Evolutionary conservation across 2,329 filamentous ascomycete species (phyloP).

Genomic region (Huntiella savannae): DNA sequence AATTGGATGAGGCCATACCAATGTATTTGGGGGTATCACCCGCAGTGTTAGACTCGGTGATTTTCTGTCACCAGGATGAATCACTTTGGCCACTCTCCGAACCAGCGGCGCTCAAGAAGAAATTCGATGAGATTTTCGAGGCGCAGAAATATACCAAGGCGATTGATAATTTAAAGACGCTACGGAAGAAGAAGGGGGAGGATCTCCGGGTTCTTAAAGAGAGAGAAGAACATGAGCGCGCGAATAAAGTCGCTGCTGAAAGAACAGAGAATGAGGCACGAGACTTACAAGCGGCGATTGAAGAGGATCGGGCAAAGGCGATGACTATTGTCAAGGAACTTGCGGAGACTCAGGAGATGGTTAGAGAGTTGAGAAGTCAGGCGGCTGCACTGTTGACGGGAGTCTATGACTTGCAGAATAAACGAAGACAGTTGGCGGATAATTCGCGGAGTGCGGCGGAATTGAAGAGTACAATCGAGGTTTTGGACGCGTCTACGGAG

Average conservation of each 20-base stretch:
- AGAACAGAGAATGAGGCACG: slow-evolving; percentile 46
- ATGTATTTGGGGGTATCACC: slow-evolving; percentile 74
- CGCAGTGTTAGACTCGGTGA: slow-evolving; percentile 81
- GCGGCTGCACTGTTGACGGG: slow-evolving; percentile 57
- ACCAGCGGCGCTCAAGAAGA: slow-evolving; percentile 68
- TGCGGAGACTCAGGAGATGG: slow-evolving; percentile 35
- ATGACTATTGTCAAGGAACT: slow-evolving; percentile 40
- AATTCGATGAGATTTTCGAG: slow-evolving; percentile 95
- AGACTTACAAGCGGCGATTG: slow-evolving; percentile 47
- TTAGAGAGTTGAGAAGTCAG: slow-evolving; percentile 49
- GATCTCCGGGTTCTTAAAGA: slow-evolving; percentile 55
- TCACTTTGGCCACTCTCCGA: slow-evolving; percentile 94
- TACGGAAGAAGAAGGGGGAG: slow-evolving; percentile 67
- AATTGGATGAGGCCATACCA: slow-evolving; percentile 70
- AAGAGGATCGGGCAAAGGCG: slow-evolving; percentile 37
- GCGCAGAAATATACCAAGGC: slow-evolving; percentile 93
- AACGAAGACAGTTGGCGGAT: slow-evolving; percentile 53
- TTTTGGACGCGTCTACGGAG: slow-evolving; percentile 60
- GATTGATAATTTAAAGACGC: slow-evolving; percentile 78
- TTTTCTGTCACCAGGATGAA: slow-evolving; percentile 97
- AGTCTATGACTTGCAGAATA: slow-evolving; percentile 55
- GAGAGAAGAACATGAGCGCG: slow-evolving; percentile 58
- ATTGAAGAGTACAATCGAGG: slow-evolving; percentile 52
- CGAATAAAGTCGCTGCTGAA: slow-evolving; percentile 69
- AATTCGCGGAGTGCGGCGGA: slow-evolving; percentile 52